phyloP scores from a whole-genome alignment of 2,329 filamentous ascomycete species.

The Aaosphaeria arxii region DNA sequence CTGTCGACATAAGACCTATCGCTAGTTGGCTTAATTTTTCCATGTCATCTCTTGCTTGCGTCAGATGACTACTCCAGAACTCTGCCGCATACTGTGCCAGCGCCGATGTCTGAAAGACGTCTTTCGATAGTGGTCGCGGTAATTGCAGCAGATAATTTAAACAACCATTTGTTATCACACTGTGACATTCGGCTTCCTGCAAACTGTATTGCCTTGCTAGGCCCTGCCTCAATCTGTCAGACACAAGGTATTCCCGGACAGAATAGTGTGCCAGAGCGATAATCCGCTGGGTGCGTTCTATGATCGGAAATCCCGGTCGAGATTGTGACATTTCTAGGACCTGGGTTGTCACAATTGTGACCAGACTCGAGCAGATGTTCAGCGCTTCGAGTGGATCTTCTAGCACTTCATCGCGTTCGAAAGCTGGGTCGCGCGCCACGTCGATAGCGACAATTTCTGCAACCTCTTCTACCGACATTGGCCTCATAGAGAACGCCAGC shows the following conservation, averaged over 20 bases:
- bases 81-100: constrained; percentile 25
- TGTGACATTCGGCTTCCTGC: constrained; percentile 15
- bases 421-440: constrained; percentile 16
- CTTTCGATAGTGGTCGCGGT: constrained; percentile 6
- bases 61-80: constrained; percentile 23
- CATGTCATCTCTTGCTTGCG: constrained; percentile 8
- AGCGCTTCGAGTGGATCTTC: constrained; percentile 30
- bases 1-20: constrained; percentile 8
- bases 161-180: constrained; percentile 16
- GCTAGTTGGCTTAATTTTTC: constrained; percentile 5
- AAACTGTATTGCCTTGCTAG: constrained; percentile 18
- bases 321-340: too few species aligned
- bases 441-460: constrained; percentile 26
- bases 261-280: constrained; percentile 31
- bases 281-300: constrained; percentile 1
- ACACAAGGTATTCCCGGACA: constrained; percentile 34
- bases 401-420: constrained; percentile 33
- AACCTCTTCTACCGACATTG: constrained; percentile 18
- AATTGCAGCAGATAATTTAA: constrained; percentile 26
- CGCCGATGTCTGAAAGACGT: constrained; percentile 5
- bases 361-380: constrained; percentile 30
- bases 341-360: constrained; percentile 15
- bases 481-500: constrained; percentile 20
- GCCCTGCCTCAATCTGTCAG: constrained; percentile 20
- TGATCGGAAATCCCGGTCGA: neutral